A percentile compares a stretch with the other conserved stretches of the same genome.
Evolutionary conservation across 208 protist species (phyloP).

Genomic region (Crithidia thermophila): DNA sequence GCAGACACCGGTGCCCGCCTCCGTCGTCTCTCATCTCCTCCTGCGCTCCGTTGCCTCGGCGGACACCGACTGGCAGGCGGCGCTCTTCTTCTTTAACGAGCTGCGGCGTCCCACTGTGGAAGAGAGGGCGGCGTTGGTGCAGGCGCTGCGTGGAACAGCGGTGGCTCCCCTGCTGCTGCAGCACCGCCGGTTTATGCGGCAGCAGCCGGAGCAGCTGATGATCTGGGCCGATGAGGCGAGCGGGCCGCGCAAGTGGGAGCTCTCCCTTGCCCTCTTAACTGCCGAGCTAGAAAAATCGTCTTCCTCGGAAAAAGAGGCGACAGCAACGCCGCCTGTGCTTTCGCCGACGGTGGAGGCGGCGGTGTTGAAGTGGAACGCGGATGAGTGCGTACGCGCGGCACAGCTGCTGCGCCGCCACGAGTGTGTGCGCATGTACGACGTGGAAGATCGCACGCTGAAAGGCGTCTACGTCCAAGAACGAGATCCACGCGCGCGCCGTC

Average conservation of each 20-base stretch:
- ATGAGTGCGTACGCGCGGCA: slow-evolving; percentile 21
- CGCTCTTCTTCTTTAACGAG: slow-evolving; percentile 57
- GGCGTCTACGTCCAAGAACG: slow-evolving; percentile 1
- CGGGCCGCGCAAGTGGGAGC: slow-evolving; percentile 21
- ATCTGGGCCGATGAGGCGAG: slow-evolving; percentile 54
- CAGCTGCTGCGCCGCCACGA: slow-evolving; percentile 28
- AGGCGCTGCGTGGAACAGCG: slow-evolving; percentile 31
- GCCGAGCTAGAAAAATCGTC: no score
- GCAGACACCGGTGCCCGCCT: slow-evolving; percentile 57
- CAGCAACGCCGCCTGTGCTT: neutral
- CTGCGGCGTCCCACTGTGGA: slow-evolving; percentile 47
- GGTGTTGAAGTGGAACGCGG: slow-evolving; percentile 23
- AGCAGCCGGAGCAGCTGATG: slow-evolving; percentile 59
- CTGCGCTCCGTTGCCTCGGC: slow-evolving; percentile 20
- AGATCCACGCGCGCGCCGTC: neutral
- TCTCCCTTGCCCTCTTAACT: slow-evolving; percentile 23
- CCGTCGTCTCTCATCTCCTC: slow-evolving; percentile 46
- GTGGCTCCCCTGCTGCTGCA: slow-evolving; percentile 35
- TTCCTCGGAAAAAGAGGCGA: no score
- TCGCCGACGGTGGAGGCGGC: slow-evolving; percentile 9
- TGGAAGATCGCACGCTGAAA: neutral
- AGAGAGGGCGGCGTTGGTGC: slow-evolving; percentile 58
- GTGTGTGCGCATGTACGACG: slow-evolving; percentile 3
- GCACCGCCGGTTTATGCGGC: slow-evolving; percentile 44
- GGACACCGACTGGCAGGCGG: slow-evolving; percentile 42